These are phyloP conservation scores for Candida ortonii DNA, from an alignment of 805 yeast species.

Conservation along the genomic window DNA sequence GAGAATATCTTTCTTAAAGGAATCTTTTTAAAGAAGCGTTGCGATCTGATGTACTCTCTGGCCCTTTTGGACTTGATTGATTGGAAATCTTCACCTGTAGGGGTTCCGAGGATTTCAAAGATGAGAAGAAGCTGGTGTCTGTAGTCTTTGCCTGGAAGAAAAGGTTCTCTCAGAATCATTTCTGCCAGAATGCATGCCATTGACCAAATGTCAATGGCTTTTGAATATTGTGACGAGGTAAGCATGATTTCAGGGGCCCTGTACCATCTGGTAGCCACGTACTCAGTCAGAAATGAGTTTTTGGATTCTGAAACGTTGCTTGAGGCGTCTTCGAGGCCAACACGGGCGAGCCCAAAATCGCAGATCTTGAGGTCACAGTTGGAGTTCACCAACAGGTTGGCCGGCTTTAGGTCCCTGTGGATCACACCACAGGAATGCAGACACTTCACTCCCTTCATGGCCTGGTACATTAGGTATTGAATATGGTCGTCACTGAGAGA, in stretches of 20 bases:
- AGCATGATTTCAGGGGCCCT: conserved; percentile 84
- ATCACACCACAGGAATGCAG: conserved; percentile 72
- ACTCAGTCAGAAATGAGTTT: conserved; percentile 58
- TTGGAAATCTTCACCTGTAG: conserved; percentile 68
- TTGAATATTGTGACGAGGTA: conserved; percentile 66
- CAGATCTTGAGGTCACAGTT: conserved; percentile 75
- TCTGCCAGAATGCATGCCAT: conserved; percentile 79
- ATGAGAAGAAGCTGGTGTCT: conserved; percentile 65
- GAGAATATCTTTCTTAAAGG: conserved; percentile 51
- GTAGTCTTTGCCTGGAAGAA: conserved; percentile 76
- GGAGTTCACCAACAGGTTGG: conserved; percentile 62
- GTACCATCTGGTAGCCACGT: conserved; percentile 84
- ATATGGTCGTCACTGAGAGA: conserved; percentile 62
- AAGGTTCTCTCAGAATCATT: conserved; percentile 56
- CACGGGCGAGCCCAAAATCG: conserved; percentile 73
- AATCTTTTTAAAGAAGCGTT: conserved; percentile 58
- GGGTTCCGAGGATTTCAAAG: conserved; percentile 69
- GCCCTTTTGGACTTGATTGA: conserved; percentile 74
- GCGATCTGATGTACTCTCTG: conserved; percentile 67
- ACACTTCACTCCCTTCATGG: conserved; percentile 64
- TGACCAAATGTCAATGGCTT: conserved; percentile 79
- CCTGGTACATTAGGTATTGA: conserved; percentile 68
- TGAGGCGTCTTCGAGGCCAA: conserved; percentile 45
- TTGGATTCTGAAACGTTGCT: conserved; percentile 26
- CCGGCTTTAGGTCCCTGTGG: conserved; percentile 76